Evolutionary conservation across 2,329 filamentous ascomycete genomes (phyloP).

Genomic region (Xylariaceae sp.): DNA sequence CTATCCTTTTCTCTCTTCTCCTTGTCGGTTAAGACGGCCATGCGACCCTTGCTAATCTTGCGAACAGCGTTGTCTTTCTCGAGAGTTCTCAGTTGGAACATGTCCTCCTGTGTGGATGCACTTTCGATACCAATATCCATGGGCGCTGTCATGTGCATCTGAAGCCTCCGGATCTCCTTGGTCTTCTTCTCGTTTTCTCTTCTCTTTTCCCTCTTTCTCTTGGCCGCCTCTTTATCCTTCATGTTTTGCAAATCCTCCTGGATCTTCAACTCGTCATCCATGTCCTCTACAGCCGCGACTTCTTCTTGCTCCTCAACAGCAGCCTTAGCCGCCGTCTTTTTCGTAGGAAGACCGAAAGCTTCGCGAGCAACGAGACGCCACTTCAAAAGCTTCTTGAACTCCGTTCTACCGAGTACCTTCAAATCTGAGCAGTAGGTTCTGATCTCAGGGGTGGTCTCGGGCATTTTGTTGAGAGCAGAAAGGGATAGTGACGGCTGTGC

Average conservation of each 20-base stretch:
- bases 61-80: constrained; percentile 68
- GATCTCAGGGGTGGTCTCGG: constrained; percentile 82
- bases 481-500: constrained; percentile 78
- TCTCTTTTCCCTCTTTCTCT: constrained; percentile 77
- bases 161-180: constrained; percentile 91
- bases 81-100: constrained; percentile 79
- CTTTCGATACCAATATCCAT: constrained; percentile 95
- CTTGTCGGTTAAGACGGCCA: constrained; percentile 60
- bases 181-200: constrained; percentile 92
- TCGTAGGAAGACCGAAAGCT: constrained; percentile 78
- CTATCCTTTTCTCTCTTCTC: constrained; percentile 57
- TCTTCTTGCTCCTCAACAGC: constrained; percentile 48
- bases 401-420: constrained; percentile 85
- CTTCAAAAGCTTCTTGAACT: constrained; percentile 83
- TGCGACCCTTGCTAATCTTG: constrained; percentile 70
- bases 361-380: constrained; percentile 89
- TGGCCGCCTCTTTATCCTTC: constrained; percentile 69
- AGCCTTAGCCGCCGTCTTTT: constrained; percentile 53
- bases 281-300: constrained; percentile 74
- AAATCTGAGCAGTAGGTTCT: constrained; percentile 73
- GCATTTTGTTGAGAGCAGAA: constrained; percentile 76
- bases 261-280: constrained; percentile 91
- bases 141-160: constrained; percentile 93
- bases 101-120: constrained; percentile 70
- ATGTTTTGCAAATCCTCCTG: constrained; percentile 81